A percentile compares a stretch with the other conserved stretches of the same genome.
These are phyloP conservation scores for Cyberlindnera samutprakarnensis DNA, from an alignment of 805 yeast species.

Conservation along the genomic window DNA sequence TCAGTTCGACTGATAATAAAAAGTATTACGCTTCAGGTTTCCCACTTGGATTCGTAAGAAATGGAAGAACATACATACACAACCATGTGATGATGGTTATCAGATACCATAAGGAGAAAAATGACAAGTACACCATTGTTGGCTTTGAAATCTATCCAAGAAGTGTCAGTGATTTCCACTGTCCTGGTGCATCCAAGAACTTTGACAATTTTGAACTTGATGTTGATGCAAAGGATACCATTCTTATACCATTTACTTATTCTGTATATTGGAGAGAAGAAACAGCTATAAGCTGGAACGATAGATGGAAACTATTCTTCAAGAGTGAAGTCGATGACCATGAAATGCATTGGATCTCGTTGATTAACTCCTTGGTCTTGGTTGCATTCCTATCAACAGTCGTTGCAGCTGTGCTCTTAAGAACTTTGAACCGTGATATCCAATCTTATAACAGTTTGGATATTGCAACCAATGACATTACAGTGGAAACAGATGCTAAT, in stretches of 20 bases:
- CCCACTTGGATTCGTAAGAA: conserved; percentile 65
- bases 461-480: conserved; percentile 17
- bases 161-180: conserved; percentile 56
- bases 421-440: conserved; percentile 47
- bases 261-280: conserved; percentile 89
- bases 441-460: conserved; percentile 27
- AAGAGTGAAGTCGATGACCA: conserved; percentile 41
- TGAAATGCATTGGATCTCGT: conserved; percentile 71
- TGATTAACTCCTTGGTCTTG: conserved; percentile 63
- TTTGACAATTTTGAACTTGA: conserved; percentile 50
- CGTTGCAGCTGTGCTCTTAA: conserved; percentile 56
- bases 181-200: conserved; percentile 68
- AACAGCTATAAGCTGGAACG: conserved; percentile 48
- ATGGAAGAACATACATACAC: conserved; percentile 56
- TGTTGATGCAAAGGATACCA: conserved; percentile 30
- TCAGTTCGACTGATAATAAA: conserved; percentile 46
- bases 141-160: conserved; percentile 89
- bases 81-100: conserved; percentile 80
- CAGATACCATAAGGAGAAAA: conserved; percentile 52
- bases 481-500: conserved; percentile 19
- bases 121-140: conserved; percentile 52
- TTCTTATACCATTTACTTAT: conserved; percentile 67
- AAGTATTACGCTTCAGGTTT: conserved; percentile 83
- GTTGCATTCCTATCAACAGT: conserved; percentile 52
- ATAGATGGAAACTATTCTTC: conserved; percentile 70